Evolutionary conservation across 2,329 filamentous ascomycete genomes (phyloP), one percentile per base, ranked within the genome.

Genomic region (Claviceps digitariae): DNA sequence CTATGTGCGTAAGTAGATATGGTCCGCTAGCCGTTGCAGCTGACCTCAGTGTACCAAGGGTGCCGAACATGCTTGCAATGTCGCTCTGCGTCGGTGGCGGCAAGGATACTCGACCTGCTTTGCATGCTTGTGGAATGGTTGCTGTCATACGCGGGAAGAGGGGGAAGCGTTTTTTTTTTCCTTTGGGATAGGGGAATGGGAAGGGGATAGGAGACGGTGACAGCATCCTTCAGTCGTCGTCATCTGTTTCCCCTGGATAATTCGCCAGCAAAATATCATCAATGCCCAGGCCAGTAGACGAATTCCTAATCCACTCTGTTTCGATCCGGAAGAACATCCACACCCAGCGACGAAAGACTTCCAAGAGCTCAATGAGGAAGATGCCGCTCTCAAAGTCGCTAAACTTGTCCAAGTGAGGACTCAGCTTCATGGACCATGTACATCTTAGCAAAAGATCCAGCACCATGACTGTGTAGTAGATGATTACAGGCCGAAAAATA

Each of bases 261-360:
- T 91, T 84, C 13, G 83, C 84, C 36, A 94, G 74, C 50, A 91
- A 70, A 52, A 94, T 82, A 64, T 90, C 86, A 60, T 88, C 84
- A 65, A 78, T 61, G 63, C 76, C 65, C 67, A 82, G 58, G 66
- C 82, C 68, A 67, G 66, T 64, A 20, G 68, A 66, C 15, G 70
- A 72, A 59, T 69, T 77, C 70, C 82, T 74, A 69, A 88, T 79
- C 86, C 87, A 95, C 72, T 98, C 93, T 23, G 89, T 90, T 74
- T 98, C 93, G 43, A 95, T 84, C 10, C 93, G 81, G 70, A 97
- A 88, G 69, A 96, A 97, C 54, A 96, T 89, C 93, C 93, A 98
- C 56, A 97, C 78, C 90, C 91, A 97, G 54, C 93, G 78, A 48
- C 93, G 79, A 47, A 88, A 76, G 20, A 97, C 86, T 71, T 98